Base-by-base conservation (phyloP, 495 filamentous ascomycete species). In the Aspergillus taichungensis region DNA sequence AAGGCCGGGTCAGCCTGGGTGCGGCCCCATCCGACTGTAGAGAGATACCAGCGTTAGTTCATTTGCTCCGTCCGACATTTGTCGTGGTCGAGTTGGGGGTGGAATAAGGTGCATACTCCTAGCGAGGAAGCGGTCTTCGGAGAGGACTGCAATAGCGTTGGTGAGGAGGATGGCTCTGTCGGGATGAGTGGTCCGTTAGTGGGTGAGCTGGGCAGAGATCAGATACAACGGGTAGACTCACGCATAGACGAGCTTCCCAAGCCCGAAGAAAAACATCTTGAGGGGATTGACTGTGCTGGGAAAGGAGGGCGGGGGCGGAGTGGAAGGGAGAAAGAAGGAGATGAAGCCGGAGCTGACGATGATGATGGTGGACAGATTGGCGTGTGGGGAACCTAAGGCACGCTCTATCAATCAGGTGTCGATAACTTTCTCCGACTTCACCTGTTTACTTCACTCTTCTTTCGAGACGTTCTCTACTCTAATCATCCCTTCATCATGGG, bases 121-220 rank as follows among this genome's bases (percentile, higher is more conserved):
- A 40, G 94, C 92, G 40, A 98, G 83, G 64, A 98, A 98, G 29
- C 94, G 82, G 70, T 98, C 92, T 78, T 98, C 91, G 56, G 89
- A 95, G 40, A 97, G 83, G 66, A 98, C 82, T 41, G 89, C 87
- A 60, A 97, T 87, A 34, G 87, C 87, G 69, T 98, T 98, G 59
- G 90, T 79, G 61, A 97, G 76, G 58, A 98, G 85, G 61, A 94
- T 69, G 46, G 78, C 18, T 24, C 18, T 74, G 41, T 87, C 88
- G 92, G 57, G 14, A n/a, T 38, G 45, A 47, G 40, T 40, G 57
- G 40, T 24, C 39, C 44, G 48, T 47, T 49, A 45, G 40, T 14
- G 4, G 31, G 42, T 24, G 6, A 3, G 12, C 24, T 28, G n/a
- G 14, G 39, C 30, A 34, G 34, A 6, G 18, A 12, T 7, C 9